phyloP scores from a whole-genome alignment of 2,329 filamentous ascomycete genomes.

The Colletotrichum sp. region DNA sequence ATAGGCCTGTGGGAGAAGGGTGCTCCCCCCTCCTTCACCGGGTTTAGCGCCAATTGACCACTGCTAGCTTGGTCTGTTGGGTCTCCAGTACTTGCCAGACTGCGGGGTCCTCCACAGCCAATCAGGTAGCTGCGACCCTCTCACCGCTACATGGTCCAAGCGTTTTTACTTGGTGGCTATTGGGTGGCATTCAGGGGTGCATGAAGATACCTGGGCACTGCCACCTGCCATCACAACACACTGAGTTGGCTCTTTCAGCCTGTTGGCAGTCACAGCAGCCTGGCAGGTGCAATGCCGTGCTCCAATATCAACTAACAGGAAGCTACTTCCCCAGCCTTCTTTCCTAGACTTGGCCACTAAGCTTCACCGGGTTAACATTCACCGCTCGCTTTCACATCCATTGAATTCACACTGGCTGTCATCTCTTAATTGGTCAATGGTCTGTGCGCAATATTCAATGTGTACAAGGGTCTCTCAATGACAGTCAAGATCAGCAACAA shows the following conservation, averaged over 20 bases:
- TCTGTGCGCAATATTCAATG: background rate
- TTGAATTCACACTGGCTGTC: background rate
- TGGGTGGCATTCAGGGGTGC: constrained; percentile 19
- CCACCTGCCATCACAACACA: constrained; percentile 9
- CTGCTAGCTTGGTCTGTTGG: constrained; percentile 11
- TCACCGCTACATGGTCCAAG: constrained; percentile 28
- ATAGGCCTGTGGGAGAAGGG: constrained; percentile 16
- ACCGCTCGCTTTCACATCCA: background rate
- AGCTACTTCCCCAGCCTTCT: background rate
- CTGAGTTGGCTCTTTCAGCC: background rate
- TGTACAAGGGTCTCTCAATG: background rate
- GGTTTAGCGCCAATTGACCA: constrained; percentile 13
- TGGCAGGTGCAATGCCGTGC: background rate
- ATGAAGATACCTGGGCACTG: constrained; percentile 14
- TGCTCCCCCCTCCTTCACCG: constrained; percentile 6
- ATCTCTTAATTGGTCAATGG: background rate
- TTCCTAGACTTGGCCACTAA: background rate
- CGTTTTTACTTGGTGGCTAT: background rate
- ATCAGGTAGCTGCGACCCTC: constrained; percentile 20
- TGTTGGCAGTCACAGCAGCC: background rate
- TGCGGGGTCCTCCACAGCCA: background rate
- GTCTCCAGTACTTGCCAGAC: background rate
- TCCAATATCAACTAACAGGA: background rate
- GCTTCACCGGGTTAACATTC: background rate
- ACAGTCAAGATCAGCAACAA: background rate